Percentiles rank a stretch among this genome's conserved stretches.
Conservation (phyloP, 495 filamentous ascomycete genomes). For the Astrothelium macrocarpum region DNA sequence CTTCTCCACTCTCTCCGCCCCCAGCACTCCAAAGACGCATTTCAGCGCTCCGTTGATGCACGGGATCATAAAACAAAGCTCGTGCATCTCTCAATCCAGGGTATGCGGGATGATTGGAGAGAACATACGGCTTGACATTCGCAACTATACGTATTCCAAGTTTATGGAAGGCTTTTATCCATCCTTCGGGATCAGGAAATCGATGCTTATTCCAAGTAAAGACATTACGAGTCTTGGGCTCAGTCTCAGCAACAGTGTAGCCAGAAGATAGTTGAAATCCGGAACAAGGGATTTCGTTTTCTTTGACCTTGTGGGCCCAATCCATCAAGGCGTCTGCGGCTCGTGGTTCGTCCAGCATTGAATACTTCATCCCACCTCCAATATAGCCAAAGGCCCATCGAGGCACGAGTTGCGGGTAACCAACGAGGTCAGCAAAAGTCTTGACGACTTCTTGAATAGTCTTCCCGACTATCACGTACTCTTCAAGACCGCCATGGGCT, state of each 20-base stretch:
- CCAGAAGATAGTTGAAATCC: conserved; percentile 64
- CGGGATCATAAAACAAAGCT: conserved; percentile 52
- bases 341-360: conserved; percentile 52
- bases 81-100: conserved; percentile 41
- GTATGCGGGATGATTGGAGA: conserved; percentile 56
- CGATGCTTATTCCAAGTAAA: conserved; percentile 61
- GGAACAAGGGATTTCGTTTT: conserved; percentile 59
- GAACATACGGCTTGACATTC: conserved; percentile 64
- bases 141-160: conserved; percentile 54
- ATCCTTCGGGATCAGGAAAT: conserved; percentile 55
- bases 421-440: conserved; percentile 55
- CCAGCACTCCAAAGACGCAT: conserved; percentile 60
- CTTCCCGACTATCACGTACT: conserved; percentile 57
- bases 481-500: conserved; percentile 58
- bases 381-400: conserved; percentile 62
- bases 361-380: conserved; percentile 61
- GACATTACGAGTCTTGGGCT: conserved; percentile 58
- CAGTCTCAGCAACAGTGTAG: conserved; percentile 55
- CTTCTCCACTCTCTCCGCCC: conserved; percentile 56
- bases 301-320: conserved; percentile 49
- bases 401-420: conserved; percentile 53
- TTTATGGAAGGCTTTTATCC: conserved; percentile 49
- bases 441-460: conserved; percentile 54
- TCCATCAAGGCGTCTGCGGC: conserved; percentile 48
- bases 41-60: conserved; percentile 43